Conservation (phyloP, 805 yeast genomes). For the Komagataella mondaviorum region DNA sequence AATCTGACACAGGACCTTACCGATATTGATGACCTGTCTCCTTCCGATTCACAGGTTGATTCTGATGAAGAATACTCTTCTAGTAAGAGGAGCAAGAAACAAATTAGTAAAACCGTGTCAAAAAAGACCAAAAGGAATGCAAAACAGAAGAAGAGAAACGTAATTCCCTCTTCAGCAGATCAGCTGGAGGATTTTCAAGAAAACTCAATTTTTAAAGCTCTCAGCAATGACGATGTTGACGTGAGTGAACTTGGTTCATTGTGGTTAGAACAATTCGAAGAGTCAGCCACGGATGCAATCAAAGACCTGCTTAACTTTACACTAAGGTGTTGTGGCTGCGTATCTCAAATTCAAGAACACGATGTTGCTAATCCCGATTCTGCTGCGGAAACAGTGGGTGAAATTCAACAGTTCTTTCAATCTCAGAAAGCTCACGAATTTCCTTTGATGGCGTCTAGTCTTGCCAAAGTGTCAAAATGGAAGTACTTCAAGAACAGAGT, state of each 20-base stretch:
- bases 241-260: constrained; percentile 36
- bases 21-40: not conserved
- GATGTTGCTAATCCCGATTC: constrained; percentile 43
- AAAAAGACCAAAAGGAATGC: not conserved
- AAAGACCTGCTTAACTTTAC: constrained; percentile 55
- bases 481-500: constrained; percentile 40
- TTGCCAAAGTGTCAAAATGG: constrained; percentile 31
- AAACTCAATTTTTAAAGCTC: constrained; percentile 34
- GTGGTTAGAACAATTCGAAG: constrained; percentile 42
- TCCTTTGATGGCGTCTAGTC: constrained; percentile 29
- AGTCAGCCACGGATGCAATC: constrained; percentile 32
- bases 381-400: constrained; percentile 61
- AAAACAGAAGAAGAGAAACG: constrained; percentile 2
- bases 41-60: not conserved
- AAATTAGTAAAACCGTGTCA: not conserved
- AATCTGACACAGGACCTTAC: not conserved
- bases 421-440: constrained; percentile 55
- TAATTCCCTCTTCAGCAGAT: constrained; percentile 5
- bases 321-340: constrained; percentile 61
- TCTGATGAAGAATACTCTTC: not conserved
- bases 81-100: not conserved
- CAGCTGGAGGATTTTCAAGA: constrained; percentile 27
- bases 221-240: constrained; percentile 34
- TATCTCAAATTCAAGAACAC: constrained; percentile 53
- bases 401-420: constrained; percentile 49